Conservation (phyloP, 2,329 filamentous ascomycete genomes). For the Pleurostoma richardsiae region DNA sequence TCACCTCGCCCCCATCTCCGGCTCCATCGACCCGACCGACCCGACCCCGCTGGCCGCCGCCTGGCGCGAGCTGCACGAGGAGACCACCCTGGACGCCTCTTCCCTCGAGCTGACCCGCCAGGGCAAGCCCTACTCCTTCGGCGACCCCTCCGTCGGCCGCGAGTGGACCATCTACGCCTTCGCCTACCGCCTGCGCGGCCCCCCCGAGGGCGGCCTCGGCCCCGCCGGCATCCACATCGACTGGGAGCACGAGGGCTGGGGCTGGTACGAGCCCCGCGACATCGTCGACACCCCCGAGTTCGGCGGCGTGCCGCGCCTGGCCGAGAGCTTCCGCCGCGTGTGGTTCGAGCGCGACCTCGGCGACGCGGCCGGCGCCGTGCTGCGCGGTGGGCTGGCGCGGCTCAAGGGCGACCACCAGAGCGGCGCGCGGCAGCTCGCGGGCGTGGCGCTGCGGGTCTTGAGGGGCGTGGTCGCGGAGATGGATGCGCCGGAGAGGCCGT, state of each 20-base stretch:
- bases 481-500: slow-evolving; percentile 12
- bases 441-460: slow-evolving; percentile 44
- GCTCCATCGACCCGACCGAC: slow-evolving; percentile 52
- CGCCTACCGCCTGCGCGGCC: slow-evolving; percentile 44
- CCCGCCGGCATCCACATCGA: slow-evolving; percentile 48
- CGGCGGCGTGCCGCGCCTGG: slow-evolving; percentile 51
- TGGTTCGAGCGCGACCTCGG: slow-evolving; percentile 53
- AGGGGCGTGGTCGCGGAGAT: slow-evolving; percentile 35
- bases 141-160: slow-evolving; percentile 44
- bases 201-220: slow-evolving; percentile 25
- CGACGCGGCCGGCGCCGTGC: slow-evolving; percentile 32
- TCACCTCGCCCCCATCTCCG: slow-evolving; percentile 58
- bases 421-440: slow-evolving; percentile 54
- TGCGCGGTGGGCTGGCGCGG: slow-evolving; percentile 39
- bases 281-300: slow-evolving; percentile 40
- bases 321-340: slow-evolving; percentile 52
- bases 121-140: slow-evolving; percentile 55
- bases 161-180: slow-evolving; percentile 63
- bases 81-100: slow-evolving; percentile 47
- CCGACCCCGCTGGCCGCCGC: slow-evolving; percentile 48
- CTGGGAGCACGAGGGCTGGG: slow-evolving; percentile 57
- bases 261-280: slow-evolving; percentile 49
- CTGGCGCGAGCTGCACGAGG: slow-evolving; percentile 57
- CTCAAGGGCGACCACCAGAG: slow-evolving; percentile 54
- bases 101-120: slow-evolving; percentile 46